Conservation (phyloP, 2,329 filamentous ascomycete species). For the Balansia obtecta region DNA sequence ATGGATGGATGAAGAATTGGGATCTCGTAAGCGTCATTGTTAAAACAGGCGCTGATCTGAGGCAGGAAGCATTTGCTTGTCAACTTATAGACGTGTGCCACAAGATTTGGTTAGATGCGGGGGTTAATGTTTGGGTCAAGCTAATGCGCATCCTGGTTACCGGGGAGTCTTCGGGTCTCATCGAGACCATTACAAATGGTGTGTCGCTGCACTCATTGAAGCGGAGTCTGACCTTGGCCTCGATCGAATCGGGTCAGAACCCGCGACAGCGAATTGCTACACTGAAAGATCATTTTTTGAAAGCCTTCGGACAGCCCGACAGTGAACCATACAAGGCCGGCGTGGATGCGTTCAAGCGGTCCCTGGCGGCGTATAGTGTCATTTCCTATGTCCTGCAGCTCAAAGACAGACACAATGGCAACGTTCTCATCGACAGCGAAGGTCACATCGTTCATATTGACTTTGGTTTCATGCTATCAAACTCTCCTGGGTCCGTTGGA, state of each 20-base stretch:
- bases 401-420: conserved; percentile 79
- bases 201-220: conserved; percentile 81
- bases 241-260: conserved; percentile 60
- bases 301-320: conserved; percentile 61
- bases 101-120: conserved; percentile 67
- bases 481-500: conserved; percentile 71
- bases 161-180: conserved; percentile 70
- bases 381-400: conserved; percentile 75
- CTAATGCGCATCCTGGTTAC: conserved; percentile 79
- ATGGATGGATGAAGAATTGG: conserved; percentile 86
- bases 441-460: conserved; percentile 83
- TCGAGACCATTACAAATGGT: conserved; percentile 81
- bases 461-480: conserved; percentile 83
- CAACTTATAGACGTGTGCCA: conserved; percentile 73
- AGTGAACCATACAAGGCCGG: conserved; percentile 58
- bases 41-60: conserved; percentile 71
- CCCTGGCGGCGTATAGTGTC: conserved; percentile 75
- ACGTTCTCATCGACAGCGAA: conserved; percentile 74
- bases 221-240: conserved; percentile 64
- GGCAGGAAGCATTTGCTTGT: conserved; percentile 78
- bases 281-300: conserved; percentile 69
- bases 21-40: conserved; percentile 78
- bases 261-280: conserved; percentile 66
- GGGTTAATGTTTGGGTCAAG: conserved; percentile 75
- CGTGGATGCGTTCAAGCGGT: conserved; percentile 67